A percentile compares a stretch with the other conserved stretches of the same genome.
Conservation (phyloP, 2,329 filamentous ascomycete genomes). For the Tolypocladium sp. region DNA sequence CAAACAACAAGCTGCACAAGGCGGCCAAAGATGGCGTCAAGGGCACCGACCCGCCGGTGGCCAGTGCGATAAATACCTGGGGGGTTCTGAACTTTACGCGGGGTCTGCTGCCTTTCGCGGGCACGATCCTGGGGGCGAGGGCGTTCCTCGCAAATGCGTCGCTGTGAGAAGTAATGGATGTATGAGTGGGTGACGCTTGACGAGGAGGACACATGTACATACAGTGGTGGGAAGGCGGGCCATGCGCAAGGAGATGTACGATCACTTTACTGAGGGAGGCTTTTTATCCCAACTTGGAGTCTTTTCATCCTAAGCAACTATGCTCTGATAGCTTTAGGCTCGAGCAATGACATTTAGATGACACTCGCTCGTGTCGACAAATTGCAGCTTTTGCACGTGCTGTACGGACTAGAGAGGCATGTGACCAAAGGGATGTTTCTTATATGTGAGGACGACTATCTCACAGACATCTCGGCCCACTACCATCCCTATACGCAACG, state of each 20-base stretch:
- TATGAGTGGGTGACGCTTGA: neutral
- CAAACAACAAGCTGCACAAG: conserved; percentile 22
- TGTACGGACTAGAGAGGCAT: too few species aligned
- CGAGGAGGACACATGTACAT: neutral
- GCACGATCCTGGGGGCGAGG: conserved; percentile 14
- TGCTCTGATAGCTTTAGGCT: neutral
- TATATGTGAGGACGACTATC: neutral
- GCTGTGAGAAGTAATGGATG: neutral
- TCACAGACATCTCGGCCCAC: neutral
- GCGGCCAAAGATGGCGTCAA: conserved; percentile 10
- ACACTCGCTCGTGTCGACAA: neutral
- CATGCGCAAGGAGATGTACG: neutral
- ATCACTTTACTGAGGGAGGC: neutral
- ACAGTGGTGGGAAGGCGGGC: neutral
- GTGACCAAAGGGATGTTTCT: neutral
- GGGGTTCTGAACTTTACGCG: conserved; percentile 18
- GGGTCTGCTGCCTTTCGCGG: conserved; percentile 20
- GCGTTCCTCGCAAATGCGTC: conserved; percentile 9
- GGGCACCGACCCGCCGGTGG: conserved; percentile 8
- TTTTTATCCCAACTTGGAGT: neutral
- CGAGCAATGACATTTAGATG: neutral
- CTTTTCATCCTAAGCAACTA: neutral
- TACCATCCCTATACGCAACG: neutral
- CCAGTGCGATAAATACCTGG: conserved; percentile 12
- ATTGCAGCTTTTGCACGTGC: too few species aligned